Evolutionary conservation across 2,329 filamentous ascomycete genomes (phyloP).

Genomic region (Stagonosporopsis cucurbitacearum): DNA sequence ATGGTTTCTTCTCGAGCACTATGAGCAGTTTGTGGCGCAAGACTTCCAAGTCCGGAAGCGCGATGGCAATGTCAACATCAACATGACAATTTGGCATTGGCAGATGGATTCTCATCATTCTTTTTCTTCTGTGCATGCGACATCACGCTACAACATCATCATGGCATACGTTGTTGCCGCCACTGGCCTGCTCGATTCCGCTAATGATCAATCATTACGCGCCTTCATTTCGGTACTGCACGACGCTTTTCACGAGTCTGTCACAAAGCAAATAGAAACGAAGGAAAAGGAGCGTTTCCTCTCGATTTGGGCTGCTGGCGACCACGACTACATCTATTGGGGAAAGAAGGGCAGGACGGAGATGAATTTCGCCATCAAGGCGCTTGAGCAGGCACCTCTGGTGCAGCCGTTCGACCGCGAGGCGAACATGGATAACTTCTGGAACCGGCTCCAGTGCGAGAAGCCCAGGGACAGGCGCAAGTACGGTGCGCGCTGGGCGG

Average conservation of each 20-base stretch:
- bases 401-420: background rate
- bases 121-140: background rate
- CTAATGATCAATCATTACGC: background rate
- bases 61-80: background rate
- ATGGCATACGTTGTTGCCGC: background rate
- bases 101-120: background rate
- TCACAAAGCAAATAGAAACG: background rate
- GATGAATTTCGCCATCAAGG: background rate
- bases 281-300: background rate
- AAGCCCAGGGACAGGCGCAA: background rate
- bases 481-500: background rate
- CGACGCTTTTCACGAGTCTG: background rate
- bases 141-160: background rate
- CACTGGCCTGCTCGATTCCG: background rate
- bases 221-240: background rate
- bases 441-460: background rate
- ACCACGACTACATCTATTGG: background rate
- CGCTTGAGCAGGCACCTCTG: background rate
- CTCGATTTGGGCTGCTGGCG: background rate
- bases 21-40: background rate
- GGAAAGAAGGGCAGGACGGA: background rate
- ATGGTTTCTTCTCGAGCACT: background rate
- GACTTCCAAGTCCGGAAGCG: background rate
- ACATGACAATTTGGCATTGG: background rate
- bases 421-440: background rate